Conservation (phyloP, 495 filamentous ascomycete species). For the Penicillium dipodomyicola region DNA sequence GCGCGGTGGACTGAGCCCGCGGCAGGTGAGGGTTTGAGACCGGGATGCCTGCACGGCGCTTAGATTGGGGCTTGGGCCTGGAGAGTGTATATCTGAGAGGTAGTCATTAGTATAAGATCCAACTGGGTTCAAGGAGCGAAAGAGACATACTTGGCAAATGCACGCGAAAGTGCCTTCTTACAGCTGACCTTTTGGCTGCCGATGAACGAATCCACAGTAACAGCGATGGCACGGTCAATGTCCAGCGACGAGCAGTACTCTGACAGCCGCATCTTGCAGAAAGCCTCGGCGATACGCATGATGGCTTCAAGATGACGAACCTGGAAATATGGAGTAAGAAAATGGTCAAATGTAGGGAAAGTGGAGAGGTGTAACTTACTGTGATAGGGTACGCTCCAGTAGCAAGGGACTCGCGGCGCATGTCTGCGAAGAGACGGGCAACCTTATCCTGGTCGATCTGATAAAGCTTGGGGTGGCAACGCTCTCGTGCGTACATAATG, state of each 20-base stretch:
- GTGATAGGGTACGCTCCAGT: conserved; percentile 98
- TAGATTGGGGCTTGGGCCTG: conserved; percentile 45
- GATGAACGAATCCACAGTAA: conserved; percentile 94
- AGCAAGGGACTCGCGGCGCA: conserved; percentile 86
- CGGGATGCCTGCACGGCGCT: conserved; percentile 44
- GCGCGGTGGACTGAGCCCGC: conserved; percentile 17
- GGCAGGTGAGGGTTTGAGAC: conserved; percentile 32
- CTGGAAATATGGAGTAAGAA: conserved; percentile 44
- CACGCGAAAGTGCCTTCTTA: conserved; percentile 93
- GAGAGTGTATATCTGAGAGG: conserved; percentile 45
- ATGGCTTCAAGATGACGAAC: conserved; percentile 97
- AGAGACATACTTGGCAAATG: conserved; percentile 90
- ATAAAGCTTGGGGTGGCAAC: conserved; percentile 87
- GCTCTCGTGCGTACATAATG: conserved; percentile 92
- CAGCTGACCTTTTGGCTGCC: conserved; percentile 95
- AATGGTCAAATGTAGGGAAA: background rate
- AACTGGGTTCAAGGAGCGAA: background rate
- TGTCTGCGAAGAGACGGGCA: conserved; percentile 89
- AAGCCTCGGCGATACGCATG: conserved; percentile 87
- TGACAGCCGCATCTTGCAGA: conserved; percentile 92
- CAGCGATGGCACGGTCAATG: conserved; percentile 95
- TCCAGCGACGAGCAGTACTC: conserved; percentile 88
- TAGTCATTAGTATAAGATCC: conserved; percentile 18
- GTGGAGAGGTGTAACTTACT: conserved; percentile 51
- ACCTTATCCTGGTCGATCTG: conserved; percentile 99